Evolutionary conservation across 2,329 filamentous ascomycete species (phyloP).

Genomic region (Ilyonectria sp.): DNA sequence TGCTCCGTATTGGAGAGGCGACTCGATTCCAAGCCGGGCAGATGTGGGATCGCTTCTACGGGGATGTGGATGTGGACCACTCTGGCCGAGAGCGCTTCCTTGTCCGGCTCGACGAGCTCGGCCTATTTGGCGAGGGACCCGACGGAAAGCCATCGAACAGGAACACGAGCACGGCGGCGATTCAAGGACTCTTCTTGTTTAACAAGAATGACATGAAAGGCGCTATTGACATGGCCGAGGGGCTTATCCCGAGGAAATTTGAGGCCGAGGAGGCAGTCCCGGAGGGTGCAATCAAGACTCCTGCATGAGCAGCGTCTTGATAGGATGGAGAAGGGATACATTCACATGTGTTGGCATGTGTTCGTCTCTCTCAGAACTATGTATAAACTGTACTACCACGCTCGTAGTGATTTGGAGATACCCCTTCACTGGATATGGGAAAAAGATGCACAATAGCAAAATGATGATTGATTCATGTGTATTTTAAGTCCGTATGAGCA

Average conservation of each 20-base stretch:
- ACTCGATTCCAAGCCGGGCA: slow-evolving; percentile 86
- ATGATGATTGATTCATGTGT: neutral
- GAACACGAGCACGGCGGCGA: slow-evolving; percentile 86
- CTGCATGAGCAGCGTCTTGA: slow-evolving; percentile 48
- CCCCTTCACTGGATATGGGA: slow-evolving; percentile 22
- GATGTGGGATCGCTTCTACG: slow-evolving; percentile 97
- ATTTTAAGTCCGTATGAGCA: neutral
- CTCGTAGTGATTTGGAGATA: slow-evolving; percentile 29
- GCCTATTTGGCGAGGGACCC: slow-evolving; percentile 74
- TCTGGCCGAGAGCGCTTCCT: slow-evolving; percentile 79
- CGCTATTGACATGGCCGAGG: slow-evolving; percentile 85
- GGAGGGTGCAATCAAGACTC: slow-evolving; percentile 59
- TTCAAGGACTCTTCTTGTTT: slow-evolving; percentile 95
- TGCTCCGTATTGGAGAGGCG: slow-evolving; percentile 89
- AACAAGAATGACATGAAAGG: slow-evolving; percentile 94
- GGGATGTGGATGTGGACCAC: slow-evolving; percentile 79
- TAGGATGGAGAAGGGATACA: neutral
- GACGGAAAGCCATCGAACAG: slow-evolving; percentile 63
- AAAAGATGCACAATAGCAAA: slow-evolving; percentile 22
- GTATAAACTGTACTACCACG: slow-evolving; percentile 23
- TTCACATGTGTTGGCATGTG: slow-evolving; percentile 18
- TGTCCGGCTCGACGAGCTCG: slow-evolving; percentile 76
- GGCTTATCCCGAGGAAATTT: slow-evolving; percentile 71
- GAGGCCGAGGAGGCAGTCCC: slow-evolving; percentile 61
- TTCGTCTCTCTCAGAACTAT: slow-evolving; percentile 31